Evolutionary conservation across 2,329 filamentous ascomycete species (phyloP).

Genomic region (Amauroascus verrucosus): DNA sequence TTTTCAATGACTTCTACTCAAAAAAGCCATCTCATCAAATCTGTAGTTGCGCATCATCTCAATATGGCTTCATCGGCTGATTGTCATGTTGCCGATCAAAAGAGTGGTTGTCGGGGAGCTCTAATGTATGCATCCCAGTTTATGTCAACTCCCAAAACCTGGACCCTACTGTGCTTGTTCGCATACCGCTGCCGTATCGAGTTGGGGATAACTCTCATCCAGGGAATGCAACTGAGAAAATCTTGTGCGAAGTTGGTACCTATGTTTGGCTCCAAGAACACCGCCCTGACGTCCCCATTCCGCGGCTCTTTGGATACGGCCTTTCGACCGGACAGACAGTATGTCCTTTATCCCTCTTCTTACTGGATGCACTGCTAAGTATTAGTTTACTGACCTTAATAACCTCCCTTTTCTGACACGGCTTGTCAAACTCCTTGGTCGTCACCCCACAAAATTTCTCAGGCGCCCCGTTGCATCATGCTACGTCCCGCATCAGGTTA

Average conservation of each 20-base stretch:
- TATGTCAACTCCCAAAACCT: not conserved
- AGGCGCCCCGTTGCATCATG: not conserved
- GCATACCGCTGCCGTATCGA: slow-evolving; percentile 6
- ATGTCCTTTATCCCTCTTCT: not conserved
- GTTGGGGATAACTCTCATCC: slow-evolving; percentile 3
- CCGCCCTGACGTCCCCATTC: slow-evolving; percentile 14
- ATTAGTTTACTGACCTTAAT: not conserved
- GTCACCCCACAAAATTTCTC: not conserved
- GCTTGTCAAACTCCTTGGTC: slow-evolving; percentile 1
- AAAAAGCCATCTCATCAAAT: slow-evolving; percentile 8
- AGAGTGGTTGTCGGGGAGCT: slow-evolving; percentile 25
- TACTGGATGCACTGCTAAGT: not conserved
- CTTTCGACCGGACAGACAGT: slow-evolving; percentile 21
- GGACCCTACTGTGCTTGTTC: not conserved
- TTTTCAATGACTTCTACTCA: slow-evolving; percentile 4
- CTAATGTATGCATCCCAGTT: slow-evolving; percentile 28
- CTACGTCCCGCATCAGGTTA: not conserved
- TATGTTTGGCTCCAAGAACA: slow-evolving; percentile 14
- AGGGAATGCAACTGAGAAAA: slow-evolving; percentile 10
- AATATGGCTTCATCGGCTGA: not conserved
- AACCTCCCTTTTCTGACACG: slow-evolving; percentile 3
- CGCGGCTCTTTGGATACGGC: slow-evolving; percentile 13
- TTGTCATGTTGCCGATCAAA: slow-evolving; percentile 12
- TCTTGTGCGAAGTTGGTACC: slow-evolving; percentile 12
- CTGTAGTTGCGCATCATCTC: slow-evolving; percentile 13